phyloP scores from a whole-genome alignment of 495 filamentous ascomycete genomes.

The Parmelia sp. region DNA sequence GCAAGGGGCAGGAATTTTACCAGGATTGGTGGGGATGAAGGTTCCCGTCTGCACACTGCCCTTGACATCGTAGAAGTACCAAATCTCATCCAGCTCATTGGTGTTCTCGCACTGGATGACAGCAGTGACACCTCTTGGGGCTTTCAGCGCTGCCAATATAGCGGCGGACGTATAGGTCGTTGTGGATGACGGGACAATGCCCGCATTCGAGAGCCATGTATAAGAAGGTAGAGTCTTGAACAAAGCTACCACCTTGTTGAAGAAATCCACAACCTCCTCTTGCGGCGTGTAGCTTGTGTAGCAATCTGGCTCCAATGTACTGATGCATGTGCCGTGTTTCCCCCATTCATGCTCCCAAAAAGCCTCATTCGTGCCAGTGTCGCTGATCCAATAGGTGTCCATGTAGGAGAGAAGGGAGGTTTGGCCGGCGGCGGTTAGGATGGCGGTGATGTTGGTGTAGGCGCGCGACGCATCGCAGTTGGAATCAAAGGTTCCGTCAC shows the following conservation, averaged over 20 bases:
- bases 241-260: conserved; percentile 50
- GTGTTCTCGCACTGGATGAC: conserved; percentile 59
- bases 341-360: conserved; percentile 86
- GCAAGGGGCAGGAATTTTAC: conserved; percentile 26
- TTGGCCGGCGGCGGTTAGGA: conserved; percentile 56
- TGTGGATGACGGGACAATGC: conserved; percentile 42
- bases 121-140: conserved; percentile 58
- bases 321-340: conserved; percentile 67
- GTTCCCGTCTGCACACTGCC: conserved; percentile 69
- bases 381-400: conserved; percentile 71
- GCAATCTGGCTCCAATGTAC: conserved; percentile 61
- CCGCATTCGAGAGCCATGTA: conserved; percentile 42
- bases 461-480: conserved; percentile 62
- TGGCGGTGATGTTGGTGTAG: conserved; percentile 64
- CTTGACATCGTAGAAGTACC: conserved; percentile 78
- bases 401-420: conserved; percentile 62
- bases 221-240: conserved; percentile 44
- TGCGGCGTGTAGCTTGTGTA: conserved; percentile 59
- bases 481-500: conserved; percentile 71
- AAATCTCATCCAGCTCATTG: conserved; percentile 64
- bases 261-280: conserved; percentile 56
- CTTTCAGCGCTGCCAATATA: conserved; percentile 58
- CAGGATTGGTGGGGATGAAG: conserved; percentile 60
- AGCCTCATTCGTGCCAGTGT: conserved; percentile 55
- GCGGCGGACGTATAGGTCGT: conserved; percentile 53